Conservation (phyloP, 2,329 filamentous ascomycete species). For the Neofusicoccum parvum region DNA sequence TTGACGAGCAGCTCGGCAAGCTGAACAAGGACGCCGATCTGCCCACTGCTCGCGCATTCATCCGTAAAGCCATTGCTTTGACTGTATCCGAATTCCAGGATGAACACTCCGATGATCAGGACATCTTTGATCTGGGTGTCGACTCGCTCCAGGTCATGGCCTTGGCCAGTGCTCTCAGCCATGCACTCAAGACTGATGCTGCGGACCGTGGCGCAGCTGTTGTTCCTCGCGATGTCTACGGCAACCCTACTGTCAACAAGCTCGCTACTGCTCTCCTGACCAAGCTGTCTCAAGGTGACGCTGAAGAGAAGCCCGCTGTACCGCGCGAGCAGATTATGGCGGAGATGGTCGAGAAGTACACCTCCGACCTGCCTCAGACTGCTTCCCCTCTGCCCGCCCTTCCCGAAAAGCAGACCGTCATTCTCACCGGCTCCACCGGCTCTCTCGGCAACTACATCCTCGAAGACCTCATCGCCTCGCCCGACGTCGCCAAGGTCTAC, state of each 20-base stretch:
- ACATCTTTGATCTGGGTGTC: constrained; percentile 36
- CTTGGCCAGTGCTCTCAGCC: constrained; percentile 26
- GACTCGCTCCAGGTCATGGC: constrained; percentile 38
- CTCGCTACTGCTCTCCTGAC: constrained; percentile 26
- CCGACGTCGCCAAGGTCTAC: constrained; percentile 20
- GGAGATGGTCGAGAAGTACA: constrained; percentile 35
- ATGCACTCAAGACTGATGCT: constrained; percentile 23
- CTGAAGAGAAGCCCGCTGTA: not conserved
- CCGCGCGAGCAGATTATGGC: constrained; percentile 29
- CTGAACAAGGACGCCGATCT: constrained; percentile 20
- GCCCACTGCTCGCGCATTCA: constrained; percentile 20
- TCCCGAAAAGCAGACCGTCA: constrained; percentile 19
- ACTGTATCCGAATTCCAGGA: constrained; percentile 10
- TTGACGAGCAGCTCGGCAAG: constrained; percentile 18
- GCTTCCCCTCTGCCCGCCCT: not conserved
- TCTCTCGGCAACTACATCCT: constrained; percentile 25
- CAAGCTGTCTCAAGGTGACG: not conserved
- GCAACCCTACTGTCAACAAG: constrained; percentile 33
- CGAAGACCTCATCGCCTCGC: constrained; percentile 20
- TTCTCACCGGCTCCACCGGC: constrained; percentile 26
- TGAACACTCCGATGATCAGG: constrained; percentile 22
- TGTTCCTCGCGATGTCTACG: constrained; percentile 35
- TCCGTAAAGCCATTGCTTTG: constrained; percentile 23
- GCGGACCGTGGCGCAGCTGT: constrained; percentile 18
- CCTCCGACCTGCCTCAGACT: constrained; percentile 24